phyloP scores from a whole-genome alignment of 1,139 yeast species.

The Blastobotrys indianensis region DNA sequence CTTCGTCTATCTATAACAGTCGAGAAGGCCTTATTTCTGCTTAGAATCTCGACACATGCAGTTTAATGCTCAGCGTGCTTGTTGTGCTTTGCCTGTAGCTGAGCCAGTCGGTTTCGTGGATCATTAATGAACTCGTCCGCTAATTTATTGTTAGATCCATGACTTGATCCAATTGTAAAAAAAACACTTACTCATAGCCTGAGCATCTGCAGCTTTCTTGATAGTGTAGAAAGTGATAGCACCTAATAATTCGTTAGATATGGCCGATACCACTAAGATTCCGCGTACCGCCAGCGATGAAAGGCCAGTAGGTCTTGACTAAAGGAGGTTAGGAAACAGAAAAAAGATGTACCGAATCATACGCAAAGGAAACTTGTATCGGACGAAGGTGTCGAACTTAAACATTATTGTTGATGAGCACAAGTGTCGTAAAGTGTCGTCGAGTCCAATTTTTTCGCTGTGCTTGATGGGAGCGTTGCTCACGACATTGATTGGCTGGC shows the following conservation, averaged over 20 bases:
- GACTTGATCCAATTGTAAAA: background rate
- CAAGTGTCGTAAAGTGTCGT: background rate
- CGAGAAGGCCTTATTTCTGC: too few relatives aligned
- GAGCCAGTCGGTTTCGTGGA: slow-evolving; percentile 58
- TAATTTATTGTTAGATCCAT: slow-evolving; percentile 11
- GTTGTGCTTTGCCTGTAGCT: slow-evolving; percentile 16
- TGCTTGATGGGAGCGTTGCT: background rate
- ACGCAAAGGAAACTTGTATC: slow-evolving; percentile 16
- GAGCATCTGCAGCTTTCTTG: slow-evolving; percentile 51
- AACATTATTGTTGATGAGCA: slow-evolving; percentile 5
- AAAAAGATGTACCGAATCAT: background rate
- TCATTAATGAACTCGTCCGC: slow-evolving; percentile 61
- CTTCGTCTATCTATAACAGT: too few relatives aligned
- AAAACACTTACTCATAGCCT: slow-evolving; percentile 39
- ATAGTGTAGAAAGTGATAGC: slow-evolving; percentile 51
- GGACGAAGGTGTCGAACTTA: slow-evolving; percentile 13
- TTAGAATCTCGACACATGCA: background rate
- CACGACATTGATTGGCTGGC: slow-evolving; percentile 1
- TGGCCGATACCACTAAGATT: background rate
- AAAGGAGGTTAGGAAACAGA: slow-evolving; percentile 8
- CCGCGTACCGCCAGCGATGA: slow-evolving; percentile 52
- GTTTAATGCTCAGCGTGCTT: slow-evolving; percentile 10
- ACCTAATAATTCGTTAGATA: slow-evolving; percentile 25
- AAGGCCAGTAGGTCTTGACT: slow-evolving; percentile 63
- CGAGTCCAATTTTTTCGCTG: background rate